These are phyloP conservation scores for Psidium friedrichsthalianum DNA, from an alignment of 345 rosid species.

Conservation along the genomic window DNA sequence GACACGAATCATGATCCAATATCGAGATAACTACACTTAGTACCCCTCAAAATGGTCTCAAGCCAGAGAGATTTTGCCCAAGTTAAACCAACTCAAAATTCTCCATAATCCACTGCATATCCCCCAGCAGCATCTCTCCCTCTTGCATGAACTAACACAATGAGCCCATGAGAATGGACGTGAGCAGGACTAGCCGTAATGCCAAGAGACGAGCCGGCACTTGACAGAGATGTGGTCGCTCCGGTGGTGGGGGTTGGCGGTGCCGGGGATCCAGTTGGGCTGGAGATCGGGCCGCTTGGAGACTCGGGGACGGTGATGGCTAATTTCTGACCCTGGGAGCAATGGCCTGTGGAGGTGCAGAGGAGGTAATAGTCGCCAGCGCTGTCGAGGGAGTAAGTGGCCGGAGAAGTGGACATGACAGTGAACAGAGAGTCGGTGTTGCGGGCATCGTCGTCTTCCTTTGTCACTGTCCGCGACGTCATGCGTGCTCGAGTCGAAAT, in stretches of 20 bases:
- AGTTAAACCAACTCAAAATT: too few species aligned
- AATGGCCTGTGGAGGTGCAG: constrained; percentile 22
- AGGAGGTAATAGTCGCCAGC: constrained; percentile 23
- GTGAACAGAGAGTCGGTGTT: constrained; percentile 7
- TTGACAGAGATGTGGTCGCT: background rate
- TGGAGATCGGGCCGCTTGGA: background rate
- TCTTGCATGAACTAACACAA: background rate
- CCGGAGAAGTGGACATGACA: constrained; percentile 7
- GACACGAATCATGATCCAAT: too few species aligned
- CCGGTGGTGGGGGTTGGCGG: background rate
- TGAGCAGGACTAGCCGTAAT: background rate
- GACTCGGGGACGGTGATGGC: background rate
- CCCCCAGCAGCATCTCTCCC: background rate
- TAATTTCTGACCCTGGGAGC: constrained; percentile 25
- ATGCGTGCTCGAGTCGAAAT: constrained; percentile 14
- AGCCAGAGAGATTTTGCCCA: too few species aligned
- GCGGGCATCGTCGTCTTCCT: constrained; percentile 22
- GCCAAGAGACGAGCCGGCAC: background rate
- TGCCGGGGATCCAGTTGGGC: background rate
- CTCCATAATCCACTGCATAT: background rate
- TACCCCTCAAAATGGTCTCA: too few species aligned
- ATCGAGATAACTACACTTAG: too few species aligned
- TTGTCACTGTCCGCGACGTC: constrained; percentile 24
- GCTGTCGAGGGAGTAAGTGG: constrained; percentile 20
- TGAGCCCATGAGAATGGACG: background rate